phyloP scores from a whole-genome alignment of 78 protist species.

The Dictyostelium capitatum region DNA sequence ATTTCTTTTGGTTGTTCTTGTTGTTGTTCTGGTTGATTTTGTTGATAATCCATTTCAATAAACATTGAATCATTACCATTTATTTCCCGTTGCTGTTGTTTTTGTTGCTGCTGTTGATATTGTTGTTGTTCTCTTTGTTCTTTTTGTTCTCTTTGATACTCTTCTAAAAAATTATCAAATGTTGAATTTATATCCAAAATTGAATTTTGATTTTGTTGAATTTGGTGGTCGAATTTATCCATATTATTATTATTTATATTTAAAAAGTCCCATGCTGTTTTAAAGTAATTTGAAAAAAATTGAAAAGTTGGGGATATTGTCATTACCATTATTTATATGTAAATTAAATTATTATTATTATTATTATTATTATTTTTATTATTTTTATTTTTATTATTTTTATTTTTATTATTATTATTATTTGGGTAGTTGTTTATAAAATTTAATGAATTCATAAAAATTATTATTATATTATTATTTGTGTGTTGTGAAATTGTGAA shows the following conservation, averaged over 20 bases:
- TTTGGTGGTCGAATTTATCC: background rate
- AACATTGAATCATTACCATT: too few relatives aligned
- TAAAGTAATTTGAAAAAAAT: slow-evolving; percentile 16
- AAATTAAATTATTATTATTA: background rate
- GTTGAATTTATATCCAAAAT: background rate
- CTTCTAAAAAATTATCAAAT: background rate
- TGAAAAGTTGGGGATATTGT: slow-evolving; percentile 6
- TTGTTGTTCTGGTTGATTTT: too few relatives aligned
- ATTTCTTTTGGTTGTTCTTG: background rate
- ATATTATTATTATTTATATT: background rate
- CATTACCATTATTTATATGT: slow-evolving; percentile 13
- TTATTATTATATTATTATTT: background rate
- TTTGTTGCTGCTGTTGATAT: too few relatives aligned
- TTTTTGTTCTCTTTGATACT: background rate
- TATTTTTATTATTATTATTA: background rate
- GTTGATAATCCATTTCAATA: too few relatives aligned
- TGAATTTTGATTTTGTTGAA: background rate
- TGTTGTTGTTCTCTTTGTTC: too few relatives aligned
- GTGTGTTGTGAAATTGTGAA: too few relatives aligned
- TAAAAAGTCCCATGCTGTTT: slow-evolving; percentile 19
- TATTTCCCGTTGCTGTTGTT: too few relatives aligned
- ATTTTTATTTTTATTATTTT: background rate
- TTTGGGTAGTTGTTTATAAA: background rate
- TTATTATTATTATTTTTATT: background rate
- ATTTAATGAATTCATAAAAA: background rate